Percentiles rank a stretch among this genome's conserved stretches.
phyloP scores from a whole-genome alignment of 2,329 filamentous ascomycete species.

The Paecilomyces fulvus region DNA sequence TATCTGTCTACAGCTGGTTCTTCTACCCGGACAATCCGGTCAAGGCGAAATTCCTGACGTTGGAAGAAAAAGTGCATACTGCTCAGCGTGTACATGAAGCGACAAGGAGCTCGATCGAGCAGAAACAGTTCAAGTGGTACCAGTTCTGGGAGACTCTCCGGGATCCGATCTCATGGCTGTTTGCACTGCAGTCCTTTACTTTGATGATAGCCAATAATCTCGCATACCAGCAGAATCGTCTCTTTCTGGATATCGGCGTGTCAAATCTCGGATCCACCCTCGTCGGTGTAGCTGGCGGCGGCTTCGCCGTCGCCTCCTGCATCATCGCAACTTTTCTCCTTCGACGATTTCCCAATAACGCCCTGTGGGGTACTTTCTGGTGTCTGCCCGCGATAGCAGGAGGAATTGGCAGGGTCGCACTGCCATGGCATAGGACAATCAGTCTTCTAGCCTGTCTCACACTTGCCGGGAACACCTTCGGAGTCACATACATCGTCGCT shows the following conservation, averaged over 20 bases:
- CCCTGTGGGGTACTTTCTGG: conserved; percentile 23
- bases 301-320: conserved; percentile 25
- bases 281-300: conserved; percentile 30
- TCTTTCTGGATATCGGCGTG: conserved; percentile 28
- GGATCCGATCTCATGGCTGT: conserved; percentile 24
- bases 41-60: conserved; percentile 7
- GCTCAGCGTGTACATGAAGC: conserved; percentile 10
- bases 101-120: conserved; percentile 11
- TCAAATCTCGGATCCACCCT: conserved; percentile 32
- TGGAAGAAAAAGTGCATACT: conserved; percentile 9
- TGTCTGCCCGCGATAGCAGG: conserved; percentile 19
- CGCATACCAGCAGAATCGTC: conserved; percentile 33
- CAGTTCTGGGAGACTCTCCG: conserved; percentile 9
- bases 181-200: conserved; percentile 13
- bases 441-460: conserved; percentile 23
- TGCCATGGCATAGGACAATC: conserved; percentile 21
- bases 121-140: conserved; percentile 11
- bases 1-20: conserved; percentile 13
- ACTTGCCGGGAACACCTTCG: conserved; percentile 20
- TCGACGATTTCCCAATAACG: conserved; percentile 22
- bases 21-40: conserved; percentile 11
- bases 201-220: conserved; percentile 30
- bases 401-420: conserved; percentile 22
- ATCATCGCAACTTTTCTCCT: conserved; percentile 24
- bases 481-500: conserved; percentile 29